These are phyloP conservation scores for Heritiera littoralis DNA, from an alignment of 345 rosid species.

Conservation along the genomic window DNA sequence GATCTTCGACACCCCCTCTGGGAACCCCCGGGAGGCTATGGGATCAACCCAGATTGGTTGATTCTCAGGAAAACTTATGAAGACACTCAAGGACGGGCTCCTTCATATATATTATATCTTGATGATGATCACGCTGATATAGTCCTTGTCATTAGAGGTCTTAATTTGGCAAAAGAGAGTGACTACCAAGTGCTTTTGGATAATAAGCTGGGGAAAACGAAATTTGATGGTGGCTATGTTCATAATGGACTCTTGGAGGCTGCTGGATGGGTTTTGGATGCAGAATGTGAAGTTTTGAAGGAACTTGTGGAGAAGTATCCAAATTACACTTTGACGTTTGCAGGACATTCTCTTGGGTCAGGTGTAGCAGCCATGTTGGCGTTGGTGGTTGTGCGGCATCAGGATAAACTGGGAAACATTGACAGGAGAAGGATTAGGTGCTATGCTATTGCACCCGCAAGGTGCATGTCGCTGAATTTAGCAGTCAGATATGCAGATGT, in stretches of 20 bases:
- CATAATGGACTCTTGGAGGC: slow-evolving; percentile 93
- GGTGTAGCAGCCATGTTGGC: slow-evolving; percentile 92
- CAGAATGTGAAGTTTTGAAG: slow-evolving; percentile 70
- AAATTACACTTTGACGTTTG: slow-evolving; percentile 75
- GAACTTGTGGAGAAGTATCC: slow-evolving; percentile 65
- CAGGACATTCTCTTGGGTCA: slow-evolving; percentile 94
- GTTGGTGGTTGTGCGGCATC: slow-evolving; percentile 60
- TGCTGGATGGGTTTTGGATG: slow-evolving; percentile 79
- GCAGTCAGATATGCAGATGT: slow-evolving; percentile 95
- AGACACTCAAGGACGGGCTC: slow-evolving; percentile 76
- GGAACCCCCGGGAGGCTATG: slow-evolving; percentile 93
- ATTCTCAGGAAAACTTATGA: slow-evolving; percentile 59
- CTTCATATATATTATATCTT: slow-evolving; percentile 73
- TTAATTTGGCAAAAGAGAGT: slow-evolving; percentile 87
- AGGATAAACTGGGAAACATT: slow-evolving; percentile 63
- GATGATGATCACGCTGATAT: slow-evolving; percentile 76
- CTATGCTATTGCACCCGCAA: slow-evolving; percentile 93
- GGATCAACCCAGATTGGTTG: slow-evolving; percentile 73
- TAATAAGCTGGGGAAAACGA: slow-evolving; percentile 78
- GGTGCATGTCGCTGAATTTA: slow-evolving; percentile 94
- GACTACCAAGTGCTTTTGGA: slow-evolving; percentile 83
- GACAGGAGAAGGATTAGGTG: slow-evolving; percentile 81
- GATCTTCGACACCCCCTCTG: slow-evolving; percentile 78
- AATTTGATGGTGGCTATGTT: slow-evolving; percentile 89
- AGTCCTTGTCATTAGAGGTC: slow-evolving; percentile 76